Evolutionary conservation across 2,329 filamentous ascomycete genomes (phyloP), one percentile per base, ranked within the genome.

Genomic region (Sarocladium strictum): DNA sequence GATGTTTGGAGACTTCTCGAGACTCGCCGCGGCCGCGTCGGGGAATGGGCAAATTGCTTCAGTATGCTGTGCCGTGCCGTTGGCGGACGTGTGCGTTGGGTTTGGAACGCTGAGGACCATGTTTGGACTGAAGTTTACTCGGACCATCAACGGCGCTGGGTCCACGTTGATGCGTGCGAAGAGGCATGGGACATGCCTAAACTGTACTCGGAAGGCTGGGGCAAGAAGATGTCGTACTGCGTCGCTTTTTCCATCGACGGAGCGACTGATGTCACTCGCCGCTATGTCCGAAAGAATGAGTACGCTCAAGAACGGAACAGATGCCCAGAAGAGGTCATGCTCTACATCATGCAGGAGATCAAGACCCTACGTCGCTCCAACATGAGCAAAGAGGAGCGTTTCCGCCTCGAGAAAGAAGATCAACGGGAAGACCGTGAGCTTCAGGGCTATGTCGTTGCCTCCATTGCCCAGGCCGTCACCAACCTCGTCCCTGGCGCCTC

Each of bases 91-190:
- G 91, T 97, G 23, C 84, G 94, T 64, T 99, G 94, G 94, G 88
- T 99, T 11, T 99, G 94, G 94, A 97, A 97, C 63, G 87, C 88
- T 27, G 94, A 97, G 70, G 94, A 97, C 68, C 90, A 97, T 65
- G 90, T 97, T 24, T 99, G 94, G 94, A 96, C 92, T 1, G 94
- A 97, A 64, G 87, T 97, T 14, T 99, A 96, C 73, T 97, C 92
- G 2, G 89, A 94, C 59, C 91, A 96, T 71, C 87, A 93, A 65
- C 86, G 88, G 69, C 84, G 91, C 67, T 99, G 94, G 94, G 80
- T 97, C n/a, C 93, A 97, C 62, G 91, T 97, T 40, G 94, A 99
- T 69, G 86, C 87, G 32, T 97, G 93, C 65, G 94, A 97, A 68
- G 93, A 93, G 66, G 85, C 89, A 1, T 97, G 92, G 91, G 94